Evolutionary conservation across 2,329 filamentous ascomycete genomes (phyloP).

Genomic region (Penicillium sp.): DNA sequence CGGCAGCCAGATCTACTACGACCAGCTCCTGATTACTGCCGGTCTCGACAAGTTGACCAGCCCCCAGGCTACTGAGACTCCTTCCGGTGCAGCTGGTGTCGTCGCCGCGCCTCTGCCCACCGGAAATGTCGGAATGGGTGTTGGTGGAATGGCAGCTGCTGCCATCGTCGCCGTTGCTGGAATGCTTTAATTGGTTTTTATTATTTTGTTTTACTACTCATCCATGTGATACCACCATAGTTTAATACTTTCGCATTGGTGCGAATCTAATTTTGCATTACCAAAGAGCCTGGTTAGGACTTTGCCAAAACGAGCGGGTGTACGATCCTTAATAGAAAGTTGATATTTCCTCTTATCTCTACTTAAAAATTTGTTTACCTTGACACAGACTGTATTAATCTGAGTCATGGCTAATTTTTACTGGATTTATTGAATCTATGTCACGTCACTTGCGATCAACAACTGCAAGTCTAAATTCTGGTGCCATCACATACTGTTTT

Average conservation of each 20-base stretch:
- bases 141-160: conserved; percentile 24
- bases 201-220: neutral
- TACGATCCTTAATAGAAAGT: neutral
- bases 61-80: conserved; percentile 13
- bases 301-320: neutral
- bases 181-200: neutral
- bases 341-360: neutral
- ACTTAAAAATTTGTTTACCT: neutral
- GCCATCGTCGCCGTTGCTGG: conserved; percentile 37
- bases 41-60: conserved; percentile 18
- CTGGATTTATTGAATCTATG: too few relatives aligned
- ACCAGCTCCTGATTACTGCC: conserved; percentile 16
- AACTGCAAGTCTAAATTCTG: too few relatives aligned
- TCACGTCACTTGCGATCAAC: too few relatives aligned
- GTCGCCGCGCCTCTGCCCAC: conserved; percentile 4
- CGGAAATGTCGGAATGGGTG: conserved; percentile 10
- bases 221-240: neutral
- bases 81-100: conserved; percentile 6
- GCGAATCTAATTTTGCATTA: neutral
- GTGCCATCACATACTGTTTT: too few relatives aligned
- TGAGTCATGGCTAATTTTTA: too few relatives aligned
- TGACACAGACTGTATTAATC: too few relatives aligned
- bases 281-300: neutral
- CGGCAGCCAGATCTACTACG: conserved; percentile 14
- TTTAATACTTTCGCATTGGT: neutral